A percentile compares a stretch with the other conserved stretches of the same genome.
Conservation (phyloP, 2,329 filamentous ascomycete genomes). For the Aspergillus glaucus region DNA sequence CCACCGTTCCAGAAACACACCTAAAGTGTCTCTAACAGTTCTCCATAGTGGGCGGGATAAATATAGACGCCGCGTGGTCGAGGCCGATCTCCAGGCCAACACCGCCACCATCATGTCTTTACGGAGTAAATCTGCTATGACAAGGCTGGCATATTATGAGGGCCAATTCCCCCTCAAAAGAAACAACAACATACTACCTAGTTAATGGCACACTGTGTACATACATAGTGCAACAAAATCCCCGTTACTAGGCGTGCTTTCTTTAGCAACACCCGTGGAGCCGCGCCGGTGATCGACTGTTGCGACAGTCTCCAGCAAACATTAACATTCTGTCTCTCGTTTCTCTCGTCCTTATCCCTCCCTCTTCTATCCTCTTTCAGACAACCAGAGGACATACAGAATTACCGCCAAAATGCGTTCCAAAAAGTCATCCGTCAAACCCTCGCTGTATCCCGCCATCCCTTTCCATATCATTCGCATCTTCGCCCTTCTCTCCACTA, state of each 20-base stretch:
- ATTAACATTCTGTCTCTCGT: neutral
- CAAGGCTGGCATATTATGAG: too few species aligned
- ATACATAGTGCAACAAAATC: too few species aligned
- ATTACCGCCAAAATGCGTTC: slow-evolving; percentile 21
- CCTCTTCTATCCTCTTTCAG: neutral
- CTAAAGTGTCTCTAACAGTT: neutral
- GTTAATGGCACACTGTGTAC: too few species aligned
- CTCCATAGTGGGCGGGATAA: neutral
- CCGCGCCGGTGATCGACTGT: neutral
- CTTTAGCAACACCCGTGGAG: neutral
- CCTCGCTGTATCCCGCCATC: slow-evolving; percentile 34
- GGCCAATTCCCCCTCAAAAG: too few species aligned
- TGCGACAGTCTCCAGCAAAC: neutral
- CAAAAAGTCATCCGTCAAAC: slow-evolving; percentile 22
- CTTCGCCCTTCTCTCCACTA: slow-evolving; percentile 44
- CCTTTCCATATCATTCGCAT: slow-evolving; percentile 36
- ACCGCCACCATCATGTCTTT: neutral
- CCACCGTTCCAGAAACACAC: too few species aligned
- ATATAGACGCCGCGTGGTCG: neutral
- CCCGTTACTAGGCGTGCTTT: neutral
- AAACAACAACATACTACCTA: too few species aligned
- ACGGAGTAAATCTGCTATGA: too few species aligned
- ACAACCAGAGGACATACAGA: neutral
- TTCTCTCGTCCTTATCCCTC: neutral
- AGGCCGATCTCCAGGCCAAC: neutral